These are phyloP conservation scores for Fusarium udum DNA, from an alignment of 2,329 filamentous ascomycete species.

Conservation along the genomic window DNA sequence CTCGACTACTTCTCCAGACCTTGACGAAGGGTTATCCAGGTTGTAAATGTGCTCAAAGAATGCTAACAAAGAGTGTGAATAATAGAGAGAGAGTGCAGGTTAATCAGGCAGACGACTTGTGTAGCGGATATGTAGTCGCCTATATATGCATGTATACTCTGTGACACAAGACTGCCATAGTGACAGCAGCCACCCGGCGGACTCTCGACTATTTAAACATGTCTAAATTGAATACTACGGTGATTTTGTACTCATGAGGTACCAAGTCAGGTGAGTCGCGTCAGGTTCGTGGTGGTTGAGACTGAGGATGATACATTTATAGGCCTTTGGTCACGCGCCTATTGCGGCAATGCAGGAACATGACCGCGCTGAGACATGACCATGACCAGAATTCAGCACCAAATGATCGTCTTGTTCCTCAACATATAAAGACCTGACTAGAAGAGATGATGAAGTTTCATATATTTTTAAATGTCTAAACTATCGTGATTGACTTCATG, in stretches of 20 bases:
- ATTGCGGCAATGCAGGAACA: constrained; percentile 34
- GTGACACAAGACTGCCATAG: constrained; percentile 17
- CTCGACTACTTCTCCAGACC: constrained; percentile 24
- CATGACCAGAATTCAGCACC: constrained; percentile 23
- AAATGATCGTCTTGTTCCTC: constrained; percentile 22
- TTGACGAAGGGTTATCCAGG: constrained; percentile 23
- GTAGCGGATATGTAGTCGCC: constrained; percentile 28
- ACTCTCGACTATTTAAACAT: constrained; percentile 23
- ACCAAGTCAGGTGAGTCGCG: constrained; percentile 35
- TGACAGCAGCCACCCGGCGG: not conserved
- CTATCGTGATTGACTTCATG: constrained; percentile 30
- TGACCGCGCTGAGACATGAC: constrained; percentile 34
- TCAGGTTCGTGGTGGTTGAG: constrained; percentile 35
- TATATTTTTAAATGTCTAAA: constrained; percentile 1
- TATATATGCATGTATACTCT: constrained; percentile 12
- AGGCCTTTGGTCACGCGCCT: constrained; percentile 26
- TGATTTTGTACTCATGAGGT: not conserved
- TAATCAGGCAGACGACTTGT: constrained; percentile 4
- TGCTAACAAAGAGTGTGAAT: not conserved
- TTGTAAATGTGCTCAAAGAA: not conserved
- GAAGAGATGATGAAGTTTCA: constrained; percentile 16
- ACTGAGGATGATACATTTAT: constrained; percentile 28
- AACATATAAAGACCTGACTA: constrained; percentile 20
- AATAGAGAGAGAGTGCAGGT: not conserved
- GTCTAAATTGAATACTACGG: not conserved